Evolutionary conservation across 140 eudicot genomes (phyloP), one percentile per base, ranked within the genome.

Genomic region (Stevia rebaudiana): DNA sequence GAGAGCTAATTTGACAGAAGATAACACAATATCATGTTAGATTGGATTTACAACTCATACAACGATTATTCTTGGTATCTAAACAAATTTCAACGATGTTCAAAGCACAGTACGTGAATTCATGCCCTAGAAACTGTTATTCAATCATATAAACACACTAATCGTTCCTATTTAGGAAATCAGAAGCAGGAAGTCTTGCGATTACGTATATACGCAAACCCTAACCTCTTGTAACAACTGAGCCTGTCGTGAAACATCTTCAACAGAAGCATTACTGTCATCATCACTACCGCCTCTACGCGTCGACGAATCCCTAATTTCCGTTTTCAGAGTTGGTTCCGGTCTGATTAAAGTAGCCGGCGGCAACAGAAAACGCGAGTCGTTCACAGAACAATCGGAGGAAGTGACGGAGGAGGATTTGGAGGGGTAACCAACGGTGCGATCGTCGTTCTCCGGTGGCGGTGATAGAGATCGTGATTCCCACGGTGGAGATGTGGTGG

Each of bases 141-240:
- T 8, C 55, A n/a, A 6, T 11, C 17, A 5, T 39, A 24, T 12
- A 50, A 50, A 17, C 23, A 18, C 16, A 63, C 12, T 40, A 16
- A 54, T 8, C 17, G 10, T 2, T 50, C 33, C 19, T n/a, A 60
- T 44, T 57, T 35, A 13, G n/a, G n/a, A 15, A 35, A 48, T 48
- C 50, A 13, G 17, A 50, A 24, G 68, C 69, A 36, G 2, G 41
- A 36, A 36, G 41, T 36, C 41, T 5, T 36, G 11, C 8, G 11
- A 23, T 69, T n/a, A 46, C 10, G 16, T 24, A 23, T 41, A 67
- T 8, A 47, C 17, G 35, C 22, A 40, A 67, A 7, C 24, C 33
- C 73, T 51, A 25, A 87, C 96, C 96, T 91, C 92, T 69, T 88
- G 87, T 68, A 77, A 73, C 50, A 92, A 78, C 80, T 78, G 92